Conservation (phyloP, 345 rosid species). For the Mallotus nudiflorus region DNA sequence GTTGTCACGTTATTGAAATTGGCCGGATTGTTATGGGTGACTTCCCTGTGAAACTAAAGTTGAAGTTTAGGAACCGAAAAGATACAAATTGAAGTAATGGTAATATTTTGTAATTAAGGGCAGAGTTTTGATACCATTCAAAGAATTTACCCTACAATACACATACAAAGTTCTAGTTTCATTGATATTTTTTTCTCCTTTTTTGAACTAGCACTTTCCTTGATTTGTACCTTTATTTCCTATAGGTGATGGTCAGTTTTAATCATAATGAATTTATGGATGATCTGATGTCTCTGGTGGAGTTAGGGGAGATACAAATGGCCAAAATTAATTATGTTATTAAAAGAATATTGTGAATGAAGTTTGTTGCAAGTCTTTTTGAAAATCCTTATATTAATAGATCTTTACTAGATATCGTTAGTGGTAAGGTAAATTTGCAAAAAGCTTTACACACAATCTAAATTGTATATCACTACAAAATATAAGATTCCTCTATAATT, state of each 20-base stretch:
- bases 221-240: conserved; percentile 16
- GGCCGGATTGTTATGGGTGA: too few species aligned
- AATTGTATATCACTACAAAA: background rate
- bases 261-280: conserved; percentile 52
- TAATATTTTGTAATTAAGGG: too few species aligned
- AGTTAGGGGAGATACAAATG: conserved; percentile 70
- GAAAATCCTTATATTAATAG: conserved; percentile 70
- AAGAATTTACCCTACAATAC: too few species aligned
- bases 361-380: conserved; percentile 77
- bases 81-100: too few species aligned
- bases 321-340: conserved; percentile 75
- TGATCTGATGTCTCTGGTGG: conserved; percentile 52
- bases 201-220: conserved; percentile 5
- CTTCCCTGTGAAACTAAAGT: too few species aligned
- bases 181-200: too few species aligned
- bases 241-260: conserved; percentile 84
- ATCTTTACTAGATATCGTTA: conserved; percentile 64
- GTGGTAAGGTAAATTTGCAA: conserved; percentile 61
- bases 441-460: background rate
- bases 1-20: too few species aligned
- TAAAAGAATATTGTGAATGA: conserved; percentile 81
- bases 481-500: conserved; percentile 1
- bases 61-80: too few species aligned
- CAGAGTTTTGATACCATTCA: too few species aligned
- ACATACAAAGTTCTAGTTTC: too few species aligned